Percentiles rank a stretch among this genome's conserved stretches.
phyloP scores from a whole-genome alignment of 306 rosid species.

The Arachis hypogaea region DNA sequence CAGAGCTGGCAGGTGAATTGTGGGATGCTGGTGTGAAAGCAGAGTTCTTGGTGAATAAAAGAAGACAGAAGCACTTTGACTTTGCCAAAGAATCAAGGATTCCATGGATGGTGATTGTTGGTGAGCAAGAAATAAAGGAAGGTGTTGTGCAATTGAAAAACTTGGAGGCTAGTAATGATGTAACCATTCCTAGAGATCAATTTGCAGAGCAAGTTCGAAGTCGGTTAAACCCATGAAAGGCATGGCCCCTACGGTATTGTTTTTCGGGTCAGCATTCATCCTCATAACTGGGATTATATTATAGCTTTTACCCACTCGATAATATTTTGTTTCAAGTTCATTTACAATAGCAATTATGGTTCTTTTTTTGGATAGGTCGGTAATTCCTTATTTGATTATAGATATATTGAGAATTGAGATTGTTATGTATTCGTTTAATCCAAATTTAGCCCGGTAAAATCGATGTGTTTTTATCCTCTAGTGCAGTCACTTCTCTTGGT shows the following conservation, averaged over 20 bases:
- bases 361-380: too few relatives aligned
- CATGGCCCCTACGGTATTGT: neutral
- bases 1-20: conserved; percentile 74
- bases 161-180: conserved; percentile 48
- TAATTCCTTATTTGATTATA: too few relatives aligned
- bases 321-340: neutral
- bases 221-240: conserved; percentile 50
- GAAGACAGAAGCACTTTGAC: conserved; percentile 66
- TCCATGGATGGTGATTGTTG: conserved; percentile 85
- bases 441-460: neutral
- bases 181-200: conserved; percentile 47
- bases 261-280: neutral
- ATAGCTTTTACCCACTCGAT: too few relatives aligned
- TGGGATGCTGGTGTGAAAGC: conserved; percentile 70
- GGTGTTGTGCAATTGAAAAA: conserved; percentile 67
- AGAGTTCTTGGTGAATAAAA: conserved; percentile 69
- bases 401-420: neutral
- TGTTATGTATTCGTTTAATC: neutral
- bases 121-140: conserved; percentile 71
- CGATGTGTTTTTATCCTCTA: neutral
- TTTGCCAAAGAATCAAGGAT: conserved; percentile 76
- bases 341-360: neutral
- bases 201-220: conserved; percentile 67
- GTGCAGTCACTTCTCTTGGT: neutral
- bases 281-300: neutral